Evolutionary conservation across 2,329 filamentous ascomycete genomes (phyloP).

Genomic region (Diaporthe australafricana): DNA sequence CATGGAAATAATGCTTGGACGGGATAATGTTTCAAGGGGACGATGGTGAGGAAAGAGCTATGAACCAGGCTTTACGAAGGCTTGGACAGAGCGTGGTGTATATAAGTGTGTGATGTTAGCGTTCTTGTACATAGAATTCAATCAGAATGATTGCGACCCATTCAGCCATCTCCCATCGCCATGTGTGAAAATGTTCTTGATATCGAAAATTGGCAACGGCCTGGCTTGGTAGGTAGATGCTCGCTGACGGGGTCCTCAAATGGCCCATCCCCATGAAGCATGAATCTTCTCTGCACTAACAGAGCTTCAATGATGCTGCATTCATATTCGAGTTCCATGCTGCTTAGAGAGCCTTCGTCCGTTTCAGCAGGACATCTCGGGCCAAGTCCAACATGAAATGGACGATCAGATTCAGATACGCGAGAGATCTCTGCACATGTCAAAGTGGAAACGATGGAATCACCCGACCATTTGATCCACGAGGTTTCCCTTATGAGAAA

Average conservation of each 20-base stretch:
- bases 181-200: neutral
- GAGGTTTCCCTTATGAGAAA: neutral
- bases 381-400: neutral
- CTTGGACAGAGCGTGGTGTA: neutral
- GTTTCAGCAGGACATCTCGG: neutral
- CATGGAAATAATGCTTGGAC: neutral
- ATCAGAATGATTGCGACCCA: constrained; percentile 26
- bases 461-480: neutral
- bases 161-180: neutral
- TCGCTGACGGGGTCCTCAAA: neutral
- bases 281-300: neutral
- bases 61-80: neutral
- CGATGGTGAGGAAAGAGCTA: neutral
- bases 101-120: neutral
- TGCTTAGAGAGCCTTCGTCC: neutral
- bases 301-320: too few species aligned
- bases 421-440: too few species aligned
- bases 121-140: constrained; percentile 25
- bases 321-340: neutral
- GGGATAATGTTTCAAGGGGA: neutral
- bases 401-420: too few species aligned
- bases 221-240: neutral
- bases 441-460: neutral
- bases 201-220: neutral
- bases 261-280: neutral